Evolutionary conservation across 805 yeast species (phyloP), one percentile per base, ranked within the genome.

Genomic region (Brettanomyces nanus): DNA sequence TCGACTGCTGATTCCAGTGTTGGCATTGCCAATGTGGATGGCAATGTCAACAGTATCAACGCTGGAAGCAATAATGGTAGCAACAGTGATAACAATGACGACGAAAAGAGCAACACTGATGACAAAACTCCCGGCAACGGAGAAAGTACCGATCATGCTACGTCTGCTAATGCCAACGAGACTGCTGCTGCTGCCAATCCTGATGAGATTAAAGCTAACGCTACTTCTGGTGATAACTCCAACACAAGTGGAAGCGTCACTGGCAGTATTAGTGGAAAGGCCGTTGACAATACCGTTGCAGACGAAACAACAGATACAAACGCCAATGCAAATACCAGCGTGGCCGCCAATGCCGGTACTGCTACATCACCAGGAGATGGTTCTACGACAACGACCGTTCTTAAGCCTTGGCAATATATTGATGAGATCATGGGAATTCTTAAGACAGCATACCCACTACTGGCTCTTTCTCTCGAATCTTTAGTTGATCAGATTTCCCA

Each of bases 401-500:
- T 5, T 9, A 90, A 85, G 59, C 94, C 97, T 9, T 86, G 95
- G 94, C 95, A 86, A 49, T 80, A 90, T 52, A 89, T 89, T 19
- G 80, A 75, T 38, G 97, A 90, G 52, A 82, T 92, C 40, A 86
- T 87, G 84, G 92, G 94, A 18, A 89, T 92, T 39, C 66, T 94
- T 56, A 92, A 92, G 57, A 94, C 99, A 0, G 96, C 97, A 0
- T 92, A 89, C 58, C 99, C 99, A 2, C 64, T 92, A 37, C 64
- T 92, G 45, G 95, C 98, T 0, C 71, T 92, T 32, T 86, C 97
- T 0, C 69, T 94, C 45, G 99, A 92, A 59, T 86, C 97, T 0
- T 64, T 94, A 38, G 97, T 92, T 21, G 97, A 94, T 52, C 98
- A 94, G 64, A 85, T 92, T 39, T 81, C 80, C 52, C 95, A 87